Evolutionary conservation across 176 grass and related monocot species (phyloP).

Genomic region (Phoenix dactylifera): DNA sequence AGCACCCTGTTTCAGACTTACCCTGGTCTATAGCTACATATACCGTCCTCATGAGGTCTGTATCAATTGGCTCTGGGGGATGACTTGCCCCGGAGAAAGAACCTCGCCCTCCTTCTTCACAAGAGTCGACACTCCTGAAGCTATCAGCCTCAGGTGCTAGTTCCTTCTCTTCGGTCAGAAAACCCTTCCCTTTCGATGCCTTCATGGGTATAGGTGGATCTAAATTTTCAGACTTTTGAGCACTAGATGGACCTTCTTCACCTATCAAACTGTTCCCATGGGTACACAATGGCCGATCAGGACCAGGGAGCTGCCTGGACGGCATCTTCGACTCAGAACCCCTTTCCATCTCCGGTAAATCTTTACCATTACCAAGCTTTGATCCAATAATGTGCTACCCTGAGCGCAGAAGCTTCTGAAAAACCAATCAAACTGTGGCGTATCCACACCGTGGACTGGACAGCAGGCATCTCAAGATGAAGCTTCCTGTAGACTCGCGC

Average conservation of each 20-base stretch:
- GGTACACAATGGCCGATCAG: background rate
- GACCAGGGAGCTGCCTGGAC: background rate
- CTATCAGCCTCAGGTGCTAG: slow-evolving; percentile 50
- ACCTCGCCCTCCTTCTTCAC: slow-evolving; percentile 49
- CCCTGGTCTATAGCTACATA: slow-evolving; percentile 83
- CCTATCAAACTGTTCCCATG: background rate
- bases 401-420: background rate
- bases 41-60: slow-evolving; percentile 86
- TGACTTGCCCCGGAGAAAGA: slow-evolving; percentile 86
- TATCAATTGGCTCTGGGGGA: slow-evolving; percentile 74
- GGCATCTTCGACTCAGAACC: slow-evolving; percentile 8
- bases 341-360: slow-evolving; percentile 7
- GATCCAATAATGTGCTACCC: background rate
- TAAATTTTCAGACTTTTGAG: slow-evolving; percentile 14
- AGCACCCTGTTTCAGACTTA: slow-evolving; percentile 31
- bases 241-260: background rate
- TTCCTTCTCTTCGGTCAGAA: slow-evolving; percentile 51
- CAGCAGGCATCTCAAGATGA: background rate
- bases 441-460: background rate
- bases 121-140: slow-evolving; percentile 71
- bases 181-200: slow-evolving; percentile 55
- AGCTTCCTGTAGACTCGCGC: no score
- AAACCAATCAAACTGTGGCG: background rate
- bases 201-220: slow-evolving; percentile 35
- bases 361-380: slow-evolving; percentile 4